Evolutionary conservation across 2,329 filamentous ascomycete genomes (phyloP), one percentile per base, ranked within the genome.

Genomic region (Tricladium varicosporioides): DNA sequence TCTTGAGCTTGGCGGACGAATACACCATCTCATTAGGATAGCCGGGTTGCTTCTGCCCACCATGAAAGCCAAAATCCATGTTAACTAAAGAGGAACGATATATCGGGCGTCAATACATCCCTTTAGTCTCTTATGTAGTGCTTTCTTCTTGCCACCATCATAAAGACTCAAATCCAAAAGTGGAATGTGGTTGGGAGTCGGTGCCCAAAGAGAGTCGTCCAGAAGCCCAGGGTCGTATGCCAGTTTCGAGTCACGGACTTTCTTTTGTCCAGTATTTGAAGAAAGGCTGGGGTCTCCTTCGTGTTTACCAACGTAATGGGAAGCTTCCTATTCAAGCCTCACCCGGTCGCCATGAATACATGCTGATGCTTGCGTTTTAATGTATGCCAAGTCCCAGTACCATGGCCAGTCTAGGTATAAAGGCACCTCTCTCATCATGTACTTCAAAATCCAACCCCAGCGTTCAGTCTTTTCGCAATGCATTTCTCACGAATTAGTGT

Each of bases 401-500:
- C 22, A 27, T 40, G 36, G 36, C 11, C 2, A 40, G 11, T 40
- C n/a, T 40, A n/a, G 36, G 11, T 40, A 40, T 40, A 40, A 40
- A 40, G 36, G 4, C 36, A 10, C 5, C 11, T 10, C 36, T n/a
- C 36, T 40, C 9, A 10, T n/a, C 47, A 2, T 49, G 7, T n/a
- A 5, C 10, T 15, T 16, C 15, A 13, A 16, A 9, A 32, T n/a
- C 2, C 11, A 15, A n/a, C 22, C 22, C 14, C 27, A 49, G 10
- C 15, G 43, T 19, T 27, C 48, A 48, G 27, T 18, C 22, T 19
- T 15, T 44, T 19, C 16, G 60, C 19, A 22, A 64, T 66, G 64
- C 51, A 57, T 45, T 60, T 65, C 53, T 54, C 56, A 13, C 33
- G 45, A n/a, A 49, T 58, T 9, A 43, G 51, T 42, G n/a, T 61